Conservation (phyloP, 495 filamentous ascomycete species). For the Oidiodendron maius region DNA sequence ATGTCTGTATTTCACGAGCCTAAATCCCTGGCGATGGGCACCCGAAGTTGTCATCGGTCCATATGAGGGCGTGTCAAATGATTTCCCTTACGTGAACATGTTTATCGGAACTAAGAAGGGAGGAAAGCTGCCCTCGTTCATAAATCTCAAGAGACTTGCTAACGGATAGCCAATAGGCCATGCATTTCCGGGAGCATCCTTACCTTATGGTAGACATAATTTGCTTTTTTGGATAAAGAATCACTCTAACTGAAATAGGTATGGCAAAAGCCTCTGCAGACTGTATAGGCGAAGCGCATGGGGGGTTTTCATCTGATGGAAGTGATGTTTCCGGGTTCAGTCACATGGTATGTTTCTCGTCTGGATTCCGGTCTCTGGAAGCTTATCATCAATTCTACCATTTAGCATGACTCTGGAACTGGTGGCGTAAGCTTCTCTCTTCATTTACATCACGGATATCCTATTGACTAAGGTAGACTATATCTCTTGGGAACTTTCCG, state of each 20-base stretch:
- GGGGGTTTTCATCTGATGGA: constrained; percentile 63
- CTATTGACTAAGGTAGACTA: constrained; percentile 19
- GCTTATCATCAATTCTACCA: constrained; percentile 13
- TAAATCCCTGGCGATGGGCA: neutral
- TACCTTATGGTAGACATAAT: constrained; percentile 52
- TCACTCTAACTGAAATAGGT: constrained; percentile 25
- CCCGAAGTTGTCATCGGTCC: neutral
- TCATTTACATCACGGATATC: neutral
- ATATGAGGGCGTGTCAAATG: neutral
- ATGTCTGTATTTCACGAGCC: neutral
- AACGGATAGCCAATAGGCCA: constrained; percentile 30
- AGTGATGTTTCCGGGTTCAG: constrained; percentile 56
- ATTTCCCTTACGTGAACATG: constrained; percentile 36
- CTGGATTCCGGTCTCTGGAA: neutral
- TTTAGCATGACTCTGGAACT: constrained; percentile 65
- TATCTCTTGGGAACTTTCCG: constrained; percentile 68
- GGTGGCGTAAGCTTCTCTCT: constrained; percentile 35
- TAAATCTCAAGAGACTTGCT: neutral
- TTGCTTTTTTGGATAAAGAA: neutral
- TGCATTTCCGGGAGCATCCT: constrained; percentile 65
- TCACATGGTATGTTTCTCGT: neutral
- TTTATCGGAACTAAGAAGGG: constrained; percentile 51
- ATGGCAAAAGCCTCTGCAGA: constrained; percentile 76
- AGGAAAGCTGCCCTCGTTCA: constrained; percentile 25
- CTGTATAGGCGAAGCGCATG: constrained; percentile 53